Conservation (phyloP, 306 rosid genomes). For the Abrus pulchellus region DNA sequence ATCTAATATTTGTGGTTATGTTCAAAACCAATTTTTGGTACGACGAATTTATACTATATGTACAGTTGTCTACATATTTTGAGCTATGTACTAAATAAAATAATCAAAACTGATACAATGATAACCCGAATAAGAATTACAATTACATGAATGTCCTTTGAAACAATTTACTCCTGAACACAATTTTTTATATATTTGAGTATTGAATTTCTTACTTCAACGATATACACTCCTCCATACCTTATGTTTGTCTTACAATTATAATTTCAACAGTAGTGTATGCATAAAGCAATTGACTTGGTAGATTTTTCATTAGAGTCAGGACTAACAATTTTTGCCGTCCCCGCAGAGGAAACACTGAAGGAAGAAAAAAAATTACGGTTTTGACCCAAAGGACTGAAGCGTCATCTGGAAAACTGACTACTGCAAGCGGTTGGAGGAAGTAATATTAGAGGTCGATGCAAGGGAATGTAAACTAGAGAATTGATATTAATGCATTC, state of each 20-base stretch:
- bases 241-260: neutral
- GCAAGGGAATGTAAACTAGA: neutral
- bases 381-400: neutral
- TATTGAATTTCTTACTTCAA: neutral
- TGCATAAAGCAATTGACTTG: slow-evolving; percentile 14
- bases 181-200: slow-evolving; percentile 12
- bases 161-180: neutral
- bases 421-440: slow-evolving; percentile 17
- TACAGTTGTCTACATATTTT: neutral
- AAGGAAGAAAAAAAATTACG: slow-evolving; percentile 12
- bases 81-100: neutral
- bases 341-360: slow-evolving; percentile 70
- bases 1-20: neutral
- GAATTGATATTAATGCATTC: slow-evolving; percentile 5
- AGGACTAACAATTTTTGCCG: slow-evolving; percentile 38
- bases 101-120: slow-evolving; percentile 18
- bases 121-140: slow-evolving; percentile 30
- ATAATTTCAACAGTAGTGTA: slow-evolving; percentile 1
- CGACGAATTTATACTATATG: slow-evolving; percentile 10
- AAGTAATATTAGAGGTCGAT: slow-evolving; percentile 28
- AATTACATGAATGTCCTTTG: neutral
- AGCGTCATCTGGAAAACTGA: neutral
- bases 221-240: neutral
- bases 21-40: no score
- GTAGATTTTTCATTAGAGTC: slow-evolving; percentile 20